Evolutionary conservation across 1,284 basidiomycete species (phyloP).

Genomic region (Marasmius tenuissimus): DNA sequence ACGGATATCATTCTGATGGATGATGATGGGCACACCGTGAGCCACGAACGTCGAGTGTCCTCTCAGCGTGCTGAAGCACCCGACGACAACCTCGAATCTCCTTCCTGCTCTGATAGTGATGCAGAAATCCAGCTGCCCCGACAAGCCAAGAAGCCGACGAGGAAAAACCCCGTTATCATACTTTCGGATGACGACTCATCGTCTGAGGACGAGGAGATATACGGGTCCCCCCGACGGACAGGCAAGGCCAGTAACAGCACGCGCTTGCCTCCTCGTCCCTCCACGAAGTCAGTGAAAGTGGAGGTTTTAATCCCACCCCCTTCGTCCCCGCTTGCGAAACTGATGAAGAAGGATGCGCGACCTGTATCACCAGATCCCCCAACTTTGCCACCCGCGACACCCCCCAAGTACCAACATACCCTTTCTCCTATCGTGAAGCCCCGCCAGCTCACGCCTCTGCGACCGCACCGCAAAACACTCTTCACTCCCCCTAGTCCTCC

Average conservation of each 20-base stretch:
- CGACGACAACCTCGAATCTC: background rate
- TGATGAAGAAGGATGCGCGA: slow-evolving; percentile 2
- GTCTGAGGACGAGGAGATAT: slow-evolving; percentile 18
- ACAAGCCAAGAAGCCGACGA: slow-evolving; percentile 16
- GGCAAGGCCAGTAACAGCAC: slow-evolving; percentile 10
- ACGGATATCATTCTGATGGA: slow-evolving; percentile 70
- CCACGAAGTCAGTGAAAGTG: slow-evolving; percentile 12
- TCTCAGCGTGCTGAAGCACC: background rate
- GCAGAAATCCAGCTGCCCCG: background rate
- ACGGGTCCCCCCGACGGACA: slow-evolving; percentile 5
- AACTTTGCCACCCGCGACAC: slow-evolving; percentile 6
- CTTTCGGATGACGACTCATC: slow-evolving; percentile 48
- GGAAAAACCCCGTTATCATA: slow-evolving; percentile 28
- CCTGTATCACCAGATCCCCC: slow-evolving; percentile 4
- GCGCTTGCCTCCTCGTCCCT: background rate
- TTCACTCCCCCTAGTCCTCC: slow-evolving; percentile 44
- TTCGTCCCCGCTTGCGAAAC: slow-evolving; percentile 21
- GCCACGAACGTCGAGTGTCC: slow-evolving; percentile 54
- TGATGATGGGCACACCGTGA: slow-evolving; percentile 51
- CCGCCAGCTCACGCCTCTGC: slow-evolving; percentile 69
- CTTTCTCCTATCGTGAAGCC: slow-evolving; percentile 38
- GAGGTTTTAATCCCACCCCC: slow-evolving; percentile 40
- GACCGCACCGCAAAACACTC: slow-evolving; percentile 37
- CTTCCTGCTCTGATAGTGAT: background rate
- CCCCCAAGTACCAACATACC: slow-evolving; percentile 10